Percentiles rank a stretch among this genome's conserved stretches.
These are phyloP conservation scores for Fulvia fulva DNA, from an alignment of 2,329 filamentous ascomycete genomes.

Conservation along the genomic window DNA sequence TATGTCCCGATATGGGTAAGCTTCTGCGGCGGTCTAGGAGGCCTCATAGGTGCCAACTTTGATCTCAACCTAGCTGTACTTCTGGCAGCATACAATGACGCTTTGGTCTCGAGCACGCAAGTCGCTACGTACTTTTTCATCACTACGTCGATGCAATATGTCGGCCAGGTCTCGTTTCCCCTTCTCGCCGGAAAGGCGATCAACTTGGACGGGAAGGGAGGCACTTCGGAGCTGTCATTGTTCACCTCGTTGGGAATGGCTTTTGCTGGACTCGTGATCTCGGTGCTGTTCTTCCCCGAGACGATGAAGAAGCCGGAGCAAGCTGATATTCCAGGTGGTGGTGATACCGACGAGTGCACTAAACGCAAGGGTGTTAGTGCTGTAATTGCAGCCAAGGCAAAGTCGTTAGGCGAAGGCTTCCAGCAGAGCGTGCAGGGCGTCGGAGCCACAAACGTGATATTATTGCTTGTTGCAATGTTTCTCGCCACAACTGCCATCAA, in stretches of 20 bases:
- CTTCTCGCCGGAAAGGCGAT: constrained; percentile 5
- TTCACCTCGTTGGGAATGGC: constrained; percentile 2
- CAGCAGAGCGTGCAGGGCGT: constrained; percentile 2
- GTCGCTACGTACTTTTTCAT: constrained; percentile 5
- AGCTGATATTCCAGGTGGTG: neutral
- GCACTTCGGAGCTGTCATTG: constrained; percentile 6
- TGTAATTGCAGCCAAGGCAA: neutral
- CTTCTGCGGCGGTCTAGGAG: constrained; percentile 5
- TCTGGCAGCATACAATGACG: constrained; percentile 6
- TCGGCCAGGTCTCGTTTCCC: constrained; percentile 5
- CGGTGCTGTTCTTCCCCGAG: constrained; percentile 4
- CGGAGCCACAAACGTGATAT: neutral
- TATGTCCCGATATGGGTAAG: constrained; percentile 7
- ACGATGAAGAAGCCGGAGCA: neutral
- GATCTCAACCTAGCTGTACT: constrained; percentile 8
- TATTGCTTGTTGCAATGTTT: constrained; percentile 1
- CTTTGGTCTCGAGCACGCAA: constrained; percentile 2
- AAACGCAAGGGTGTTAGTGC: neutral
- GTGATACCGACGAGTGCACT: neutral
- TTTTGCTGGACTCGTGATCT: constrained; percentile 1
- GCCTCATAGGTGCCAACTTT: constrained; percentile 8
- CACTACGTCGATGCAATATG: constrained; percentile 9
- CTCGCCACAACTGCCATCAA: constrained; percentile 6
- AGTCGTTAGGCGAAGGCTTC: neutral
- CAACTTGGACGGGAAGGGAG: constrained; percentile 6